phyloP scores from a whole-genome alignment of 345 rosid species.

The Atalantia buxifolia region DNA sequence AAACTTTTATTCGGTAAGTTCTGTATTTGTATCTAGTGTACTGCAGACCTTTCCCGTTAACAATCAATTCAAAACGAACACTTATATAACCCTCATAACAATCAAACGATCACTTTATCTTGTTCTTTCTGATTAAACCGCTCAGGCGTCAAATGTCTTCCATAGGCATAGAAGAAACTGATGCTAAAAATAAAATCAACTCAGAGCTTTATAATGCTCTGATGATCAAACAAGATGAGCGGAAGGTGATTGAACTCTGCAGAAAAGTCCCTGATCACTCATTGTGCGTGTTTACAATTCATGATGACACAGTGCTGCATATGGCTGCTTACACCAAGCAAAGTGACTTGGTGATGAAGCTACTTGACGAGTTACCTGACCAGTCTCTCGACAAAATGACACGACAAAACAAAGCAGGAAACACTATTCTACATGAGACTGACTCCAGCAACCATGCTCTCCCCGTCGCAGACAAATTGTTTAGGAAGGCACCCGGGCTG shows the following conservation, averaged over 20 bases:
- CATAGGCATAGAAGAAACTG: not conserved
- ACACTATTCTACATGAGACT: constrained; percentile 23
- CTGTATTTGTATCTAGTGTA: not conserved
- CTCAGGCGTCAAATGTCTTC: not conserved
- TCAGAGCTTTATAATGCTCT: not conserved
- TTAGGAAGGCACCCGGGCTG: not conserved
- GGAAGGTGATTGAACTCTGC: constrained; percentile 7
- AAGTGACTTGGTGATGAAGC: not conserved
- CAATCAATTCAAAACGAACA: not conserved
- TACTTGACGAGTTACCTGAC: constrained; percentile 5
- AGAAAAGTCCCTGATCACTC: constrained; percentile 8
- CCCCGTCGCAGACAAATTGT: not conserved
- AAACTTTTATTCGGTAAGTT: not conserved
- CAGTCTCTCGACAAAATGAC: constrained; percentile 9
- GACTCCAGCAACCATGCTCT: constrained; percentile 10
- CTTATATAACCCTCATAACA: not conserved
- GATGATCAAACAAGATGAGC: constrained; percentile 4
- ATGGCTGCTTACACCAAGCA: not conserved
- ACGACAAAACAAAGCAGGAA: constrained; percentile 4
- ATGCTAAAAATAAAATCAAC: not conserved
- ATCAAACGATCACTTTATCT: not conserved
- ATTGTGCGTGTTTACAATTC: not conserved
- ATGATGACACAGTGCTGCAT: constrained; percentile 8
- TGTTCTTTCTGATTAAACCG: not conserved
- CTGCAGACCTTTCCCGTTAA: not conserved